Evolutionary conservation across 2,329 filamentous ascomycete genomes (phyloP).

Genomic region (Fusarium tricinctum): DNA sequence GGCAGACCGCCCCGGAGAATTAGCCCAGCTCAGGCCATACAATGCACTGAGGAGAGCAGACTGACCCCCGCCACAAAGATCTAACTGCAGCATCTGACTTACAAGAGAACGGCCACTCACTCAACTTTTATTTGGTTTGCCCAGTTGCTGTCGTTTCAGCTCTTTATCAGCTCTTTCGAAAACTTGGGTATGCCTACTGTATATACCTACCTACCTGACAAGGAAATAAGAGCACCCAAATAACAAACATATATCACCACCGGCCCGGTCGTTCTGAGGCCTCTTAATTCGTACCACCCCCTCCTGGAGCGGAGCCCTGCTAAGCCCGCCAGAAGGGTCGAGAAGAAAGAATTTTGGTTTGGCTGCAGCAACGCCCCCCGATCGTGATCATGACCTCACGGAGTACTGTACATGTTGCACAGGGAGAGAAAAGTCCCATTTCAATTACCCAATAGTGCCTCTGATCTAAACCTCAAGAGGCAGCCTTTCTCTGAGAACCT

Average conservation of each 20-base stretch:
- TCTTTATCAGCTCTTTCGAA: not conserved
- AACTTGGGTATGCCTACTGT: not conserved
- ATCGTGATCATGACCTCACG: slow-evolving; percentile 55
- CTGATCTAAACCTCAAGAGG: slow-evolving; percentile 50
- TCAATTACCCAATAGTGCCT: slow-evolving; percentile 54
- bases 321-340: slow-evolving; percentile 49
- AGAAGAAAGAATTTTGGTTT: slow-evolving; percentile 41
- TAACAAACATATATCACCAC: slow-evolving; percentile 16
- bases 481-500: slow-evolving; percentile 38
- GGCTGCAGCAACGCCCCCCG: slow-evolving; percentile 34
- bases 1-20: slow-evolving; percentile 15
- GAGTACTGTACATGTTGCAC: slow-evolving; percentile 34
- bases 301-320: slow-evolving; percentile 38
- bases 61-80: slow-evolving; percentile 5
- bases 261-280: slow-evolving; percentile 46
- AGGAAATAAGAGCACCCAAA: slow-evolving; percentile 8
- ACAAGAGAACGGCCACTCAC: not conserved
- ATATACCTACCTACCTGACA: slow-evolving; percentile 13
- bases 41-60: not conserved
- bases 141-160: not conserved
- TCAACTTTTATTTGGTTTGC: slow-evolving; percentile 1
- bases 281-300: slow-evolving; percentile 41
- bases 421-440: slow-evolving; percentile 44
- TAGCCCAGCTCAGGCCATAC: not conserved
- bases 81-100: slow-evolving; percentile 20